Conservation (phyloP, 352 stramenopile species). For the Globisporangium splendens region DNA sequence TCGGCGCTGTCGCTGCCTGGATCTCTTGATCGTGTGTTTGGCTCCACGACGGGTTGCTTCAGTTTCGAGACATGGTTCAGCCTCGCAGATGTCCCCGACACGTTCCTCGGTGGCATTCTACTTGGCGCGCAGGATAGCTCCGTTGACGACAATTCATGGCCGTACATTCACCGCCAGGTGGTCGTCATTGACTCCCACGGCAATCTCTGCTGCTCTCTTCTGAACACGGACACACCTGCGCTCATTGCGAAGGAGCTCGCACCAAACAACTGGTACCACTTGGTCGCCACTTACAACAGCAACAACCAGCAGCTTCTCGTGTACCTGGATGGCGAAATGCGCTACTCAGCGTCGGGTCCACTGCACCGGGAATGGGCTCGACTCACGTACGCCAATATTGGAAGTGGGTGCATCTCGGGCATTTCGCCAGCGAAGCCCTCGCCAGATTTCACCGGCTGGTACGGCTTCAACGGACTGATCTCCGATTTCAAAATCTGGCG, state of each 20-base stretch:
- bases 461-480: constrained; percentile 65
- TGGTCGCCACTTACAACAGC: constrained; percentile 48
- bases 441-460: constrained; percentile 63
- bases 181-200: constrained; percentile 58
- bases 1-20: constrained; percentile 42
- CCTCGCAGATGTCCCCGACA: constrained; percentile 46
- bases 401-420: constrained; percentile 61
- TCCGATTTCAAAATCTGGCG: constrained; percentile 57
- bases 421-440: constrained; percentile 43
- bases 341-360: constrained; percentile 27
- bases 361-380: constrained; percentile 47
- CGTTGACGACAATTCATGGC: constrained; percentile 39
- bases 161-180: constrained; percentile 58
- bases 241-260: constrained; percentile 47
- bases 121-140: constrained; percentile 57
- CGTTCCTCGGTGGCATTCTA: constrained; percentile 52
- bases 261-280: constrained; percentile 65
- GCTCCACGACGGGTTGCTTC: constrained; percentile 30
- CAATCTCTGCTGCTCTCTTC: constrained; percentile 54
- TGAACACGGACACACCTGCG: constrained; percentile 39
- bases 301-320: constrained; percentile 29
- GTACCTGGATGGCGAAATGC: constrained; percentile 65
- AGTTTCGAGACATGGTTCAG: constrained; percentile 71
- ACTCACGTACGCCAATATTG: constrained; percentile 50
- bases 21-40: constrained; percentile 37